These are phyloP conservation scores for Fraxinus latifolia DNA, from an alignment of 305 asterid species.

Conservation along the genomic window DNA sequence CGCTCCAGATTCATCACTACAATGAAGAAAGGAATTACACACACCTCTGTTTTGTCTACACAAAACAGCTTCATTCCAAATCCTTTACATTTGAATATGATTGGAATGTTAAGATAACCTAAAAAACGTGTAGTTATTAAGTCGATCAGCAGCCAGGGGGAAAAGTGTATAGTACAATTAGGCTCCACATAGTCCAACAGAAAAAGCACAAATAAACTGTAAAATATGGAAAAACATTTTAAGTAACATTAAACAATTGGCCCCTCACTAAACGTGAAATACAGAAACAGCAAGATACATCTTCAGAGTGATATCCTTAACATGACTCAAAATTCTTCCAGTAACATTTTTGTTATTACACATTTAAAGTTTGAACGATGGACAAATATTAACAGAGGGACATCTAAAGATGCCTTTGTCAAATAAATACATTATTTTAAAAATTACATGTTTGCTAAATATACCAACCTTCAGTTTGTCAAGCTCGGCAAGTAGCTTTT, in stretches of 20 bases:
- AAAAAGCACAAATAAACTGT: neutral
- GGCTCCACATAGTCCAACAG: neutral
- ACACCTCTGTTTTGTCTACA: neutral
- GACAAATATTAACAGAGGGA: neutral
- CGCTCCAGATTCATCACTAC: neutral
- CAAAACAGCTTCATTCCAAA: neutral
- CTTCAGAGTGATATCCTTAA: neutral
- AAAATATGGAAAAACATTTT: neutral
- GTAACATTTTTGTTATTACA: neutral
- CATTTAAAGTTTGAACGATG: neutral
- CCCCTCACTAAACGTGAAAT: neutral
- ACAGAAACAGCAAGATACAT: neutral
- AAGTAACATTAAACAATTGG: neutral
- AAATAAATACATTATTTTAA: neutral
- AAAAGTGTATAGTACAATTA: neutral
- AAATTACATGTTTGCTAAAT: conserved; percentile 13
- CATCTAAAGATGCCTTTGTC: neutral
- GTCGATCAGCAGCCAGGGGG: neutral
- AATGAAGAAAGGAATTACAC: neutral
- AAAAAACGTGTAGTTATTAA: neutral
- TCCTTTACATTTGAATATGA: neutral
- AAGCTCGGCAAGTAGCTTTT: conserved; percentile 47
- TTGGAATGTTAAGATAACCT: neutral
- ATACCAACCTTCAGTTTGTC: conserved; percentile 64
- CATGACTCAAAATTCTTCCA: neutral